Evolutionary conservation across 73 alveolate species (phyloP).

Genomic region (Tetrahymena malaccensis): DNA sequence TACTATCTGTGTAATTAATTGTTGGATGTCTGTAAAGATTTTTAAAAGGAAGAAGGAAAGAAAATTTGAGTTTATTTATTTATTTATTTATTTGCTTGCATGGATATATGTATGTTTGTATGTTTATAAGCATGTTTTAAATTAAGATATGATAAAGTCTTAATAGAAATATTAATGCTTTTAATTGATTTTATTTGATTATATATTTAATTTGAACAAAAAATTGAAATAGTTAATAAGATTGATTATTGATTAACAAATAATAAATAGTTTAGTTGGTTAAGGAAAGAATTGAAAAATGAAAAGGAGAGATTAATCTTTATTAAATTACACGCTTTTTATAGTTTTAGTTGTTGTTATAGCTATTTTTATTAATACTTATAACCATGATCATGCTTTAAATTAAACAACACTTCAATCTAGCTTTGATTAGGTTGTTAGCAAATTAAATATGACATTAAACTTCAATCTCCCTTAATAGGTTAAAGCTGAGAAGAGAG

Average conservation of each 20-base stretch:
- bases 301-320: neutral
- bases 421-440: neutral
- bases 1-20: too few species aligned
- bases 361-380: neutral
- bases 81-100: neutral
- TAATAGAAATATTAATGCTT: too few species aligned
- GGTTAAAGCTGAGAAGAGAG: neutral
- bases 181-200: neutral
- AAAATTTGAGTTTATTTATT: too few species aligned
- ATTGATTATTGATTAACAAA: neutral
- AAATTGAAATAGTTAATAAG: neutral
- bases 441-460: neutral
- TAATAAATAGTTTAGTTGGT: neutral
- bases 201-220: neutral
- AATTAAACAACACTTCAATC: neutral
- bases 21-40: too few species aligned
- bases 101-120: too few species aligned
- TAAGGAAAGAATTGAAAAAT: neutral
- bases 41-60: too few species aligned
- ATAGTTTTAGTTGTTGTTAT: neutral
- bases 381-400: neutral
- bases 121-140: neutral
- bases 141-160: neutral
- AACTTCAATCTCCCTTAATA: neutral
- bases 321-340: neutral